Evolutionary conservation across 1,139 yeast species (phyloP).

Genomic region (Blastobotrys arbuscula): DNA sequence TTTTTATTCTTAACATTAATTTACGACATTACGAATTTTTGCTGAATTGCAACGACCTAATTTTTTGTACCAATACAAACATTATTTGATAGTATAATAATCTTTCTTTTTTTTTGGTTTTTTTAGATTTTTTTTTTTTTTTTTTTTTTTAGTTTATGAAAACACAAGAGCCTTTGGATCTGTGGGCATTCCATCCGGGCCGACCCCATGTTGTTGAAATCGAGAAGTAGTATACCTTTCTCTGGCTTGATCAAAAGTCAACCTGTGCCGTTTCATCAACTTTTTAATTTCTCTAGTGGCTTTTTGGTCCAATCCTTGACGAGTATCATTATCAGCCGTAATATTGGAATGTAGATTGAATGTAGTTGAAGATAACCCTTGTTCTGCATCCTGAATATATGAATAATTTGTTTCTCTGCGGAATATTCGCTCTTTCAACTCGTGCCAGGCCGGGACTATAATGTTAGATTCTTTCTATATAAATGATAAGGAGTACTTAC

Average conservation of each 20-base stretch:
- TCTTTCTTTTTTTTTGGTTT: neutral
- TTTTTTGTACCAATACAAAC: too few relatives aligned
- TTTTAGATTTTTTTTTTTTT: neutral
- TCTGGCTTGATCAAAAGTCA: slow-evolving; percentile 70
- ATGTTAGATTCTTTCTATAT: neutral
- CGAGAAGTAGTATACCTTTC: slow-evolving; percentile 43
- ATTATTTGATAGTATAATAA: too few relatives aligned
- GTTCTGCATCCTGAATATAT: slow-evolving; percentile 55
- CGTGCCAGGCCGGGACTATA: slow-evolving; percentile 8
- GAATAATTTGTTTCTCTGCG: slow-evolving; percentile 25
- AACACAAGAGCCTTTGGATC: slow-evolving; percentile 49
- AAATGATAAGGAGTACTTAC: neutral
- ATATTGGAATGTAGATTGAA: slow-evolving; percentile 53
- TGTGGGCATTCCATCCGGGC: slow-evolving; percentile 32
- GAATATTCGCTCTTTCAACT: neutral
- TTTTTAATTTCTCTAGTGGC: slow-evolving; percentile 48
- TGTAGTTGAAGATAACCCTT: slow-evolving; percentile 57
- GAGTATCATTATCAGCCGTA: slow-evolving; percentile 41
- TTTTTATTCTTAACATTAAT: too few relatives aligned
- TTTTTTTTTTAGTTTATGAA: slow-evolving; percentile 15
- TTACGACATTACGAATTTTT: too few relatives aligned
- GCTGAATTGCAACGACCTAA: too few relatives aligned
- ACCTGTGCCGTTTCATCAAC: slow-evolving; percentile 47
- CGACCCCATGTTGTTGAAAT: slow-evolving; percentile 51
- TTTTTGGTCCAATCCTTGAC: slow-evolving; percentile 55